Evolutionary conservation across 805 yeast genomes (phyloP), one percentile per base, ranked within the genome.

Genomic region (Ogataea sp.): DNA sequence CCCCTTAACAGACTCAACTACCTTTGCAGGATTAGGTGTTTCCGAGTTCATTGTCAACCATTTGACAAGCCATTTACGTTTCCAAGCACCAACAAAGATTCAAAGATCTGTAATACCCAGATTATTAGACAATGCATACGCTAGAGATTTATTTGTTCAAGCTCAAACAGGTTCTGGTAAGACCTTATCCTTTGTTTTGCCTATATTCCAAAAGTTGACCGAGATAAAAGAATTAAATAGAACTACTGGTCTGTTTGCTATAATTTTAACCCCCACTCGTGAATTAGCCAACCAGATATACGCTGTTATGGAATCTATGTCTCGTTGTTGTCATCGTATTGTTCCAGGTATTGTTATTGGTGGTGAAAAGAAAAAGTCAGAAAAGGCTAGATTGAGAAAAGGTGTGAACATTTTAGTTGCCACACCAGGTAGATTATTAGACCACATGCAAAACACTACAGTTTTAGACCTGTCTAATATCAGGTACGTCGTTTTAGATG

Each of bases 161-260:
- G 96, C 99, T 0, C 97, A 94, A 61, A 93, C 99, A 0, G 99
- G 99, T 39, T 89, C 97, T 0, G 99, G 99, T 60, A 93, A 93
- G 60, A 93, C 99, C 0, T 62, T 93, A 40, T 80, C 97, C 0
- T 94, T 84, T 56, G 65, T 82, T 3, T 63, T 94, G 29, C 99
- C 98, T 1, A 80, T 94, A 17, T 59, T 90, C 45, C 78, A 84
- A 46, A 72, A 77, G 43, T 67, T 93, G 32, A 75, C 87, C 75
- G 61, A 68, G 23, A 75, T 76, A 50, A 55, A 64, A 28, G 62
- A 62, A 8, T 56, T 75, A 39, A 58, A 58, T 32, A 72, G 97
- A 49, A 70, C 74, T 14, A 72, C 85, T 13, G 99, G 99, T 5
- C 65, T 93, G 11, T 89, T 87, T 64, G 97, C 96, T 0, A 61